Base-by-base conservation (phyloP, 352 stramenopile genomes). In the Globisporangium acanthophoron region DNA sequence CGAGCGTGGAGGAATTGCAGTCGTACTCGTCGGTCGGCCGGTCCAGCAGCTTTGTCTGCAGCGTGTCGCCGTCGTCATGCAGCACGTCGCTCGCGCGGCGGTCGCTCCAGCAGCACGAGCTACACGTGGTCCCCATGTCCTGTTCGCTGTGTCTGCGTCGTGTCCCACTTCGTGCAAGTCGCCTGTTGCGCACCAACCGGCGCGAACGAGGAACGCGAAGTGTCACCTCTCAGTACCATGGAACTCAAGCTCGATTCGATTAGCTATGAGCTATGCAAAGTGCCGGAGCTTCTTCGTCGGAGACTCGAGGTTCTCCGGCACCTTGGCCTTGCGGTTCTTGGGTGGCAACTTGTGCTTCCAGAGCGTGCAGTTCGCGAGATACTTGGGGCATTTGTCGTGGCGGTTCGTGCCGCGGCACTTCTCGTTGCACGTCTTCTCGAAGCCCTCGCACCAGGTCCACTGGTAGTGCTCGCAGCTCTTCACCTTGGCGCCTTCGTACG, bases 391-490 rank as follows among this genome's bases (percentile, higher is more conserved):
- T 56, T 93, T 93, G 59, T 93, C 83, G 61, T 93, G 83, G 41
- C 83, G 80, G 56, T 93, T 93, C 15, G 83, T 93, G 44, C 83
- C 83, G 41, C 77, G 81, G 66, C 80, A 93, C 52, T 93, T 93
- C 56, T 91, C 83, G 58, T 93, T 93, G 44, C 79, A 75, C 24
- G 80, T 89, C 54, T 93, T 93, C 46, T 81, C 80, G 31, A 87
- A 93, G 3, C 83, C 83, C 69, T 93, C 83, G 62, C 83, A 93
- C 83, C 83, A 93, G 1, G 80, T 93, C 83, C 83, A 93, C 58
- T 91, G 83, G 56, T 91, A 93, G 59, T 93, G 83, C 52, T 93
- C 83, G 43, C 83, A 93, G 48, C 77, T 89, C 60, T 87, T 87
- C 54, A 93, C 81, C 63, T 93, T 93, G 59, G 65, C 62, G 40